A percentile compares a stretch with the other conserved stretches of the same genome.
phyloP scores from a whole-genome alignment of 2,329 filamentous ascomycete species.

The Onygena corvina region DNA sequence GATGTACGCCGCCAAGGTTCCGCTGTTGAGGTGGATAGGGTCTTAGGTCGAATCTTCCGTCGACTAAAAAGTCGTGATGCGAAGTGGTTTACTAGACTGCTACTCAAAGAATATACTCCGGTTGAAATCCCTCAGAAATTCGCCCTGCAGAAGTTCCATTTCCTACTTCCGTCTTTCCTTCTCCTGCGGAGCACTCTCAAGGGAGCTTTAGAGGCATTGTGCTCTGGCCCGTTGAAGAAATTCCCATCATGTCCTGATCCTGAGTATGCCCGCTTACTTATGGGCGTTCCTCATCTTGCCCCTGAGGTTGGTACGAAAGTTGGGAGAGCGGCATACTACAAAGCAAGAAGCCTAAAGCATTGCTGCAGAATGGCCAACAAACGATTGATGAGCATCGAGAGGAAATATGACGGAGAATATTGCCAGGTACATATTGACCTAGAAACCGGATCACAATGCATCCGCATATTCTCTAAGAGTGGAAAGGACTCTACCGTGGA shows the following conservation, averaged over 20 bases:
- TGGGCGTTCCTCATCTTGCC: constrained; percentile 33
- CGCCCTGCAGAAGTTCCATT: constrained; percentile 53
- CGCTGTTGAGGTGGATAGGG: constrained; percentile 32
- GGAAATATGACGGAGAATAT: constrained; percentile 81
- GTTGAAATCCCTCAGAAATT: constrained; percentile 47
- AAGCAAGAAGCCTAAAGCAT: constrained; percentile 60
- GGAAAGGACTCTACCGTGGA: constrained; percentile 78
- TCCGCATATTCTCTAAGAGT: constrained; percentile 84
- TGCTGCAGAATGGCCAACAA: constrained; percentile 53
- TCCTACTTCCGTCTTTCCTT: constrained; percentile 56
- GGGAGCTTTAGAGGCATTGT: constrained; percentile 46
- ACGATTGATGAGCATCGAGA: constrained; percentile 58
- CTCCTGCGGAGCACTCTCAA: constrained; percentile 58
- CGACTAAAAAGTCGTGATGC: constrained; percentile 55
- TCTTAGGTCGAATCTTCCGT: constrained; percentile 47
- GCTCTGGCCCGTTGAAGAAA: constrained; percentile 23
- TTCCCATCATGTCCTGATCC: constrained; percentile 30
- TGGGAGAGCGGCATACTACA: constrained; percentile 51
- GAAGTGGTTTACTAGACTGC: constrained; percentile 75
- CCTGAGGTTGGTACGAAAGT: constrained; percentile 52
- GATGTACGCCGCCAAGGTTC: constrained; percentile 39
- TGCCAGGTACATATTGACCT: constrained; percentile 77
- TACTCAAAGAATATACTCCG: constrained; percentile 65
- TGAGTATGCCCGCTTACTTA: constrained; percentile 22
- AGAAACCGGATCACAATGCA: constrained; percentile 40